Evolutionary conservation across 345 rosid species (phyloP).

Genomic region (Sonneratia alba): DNA sequence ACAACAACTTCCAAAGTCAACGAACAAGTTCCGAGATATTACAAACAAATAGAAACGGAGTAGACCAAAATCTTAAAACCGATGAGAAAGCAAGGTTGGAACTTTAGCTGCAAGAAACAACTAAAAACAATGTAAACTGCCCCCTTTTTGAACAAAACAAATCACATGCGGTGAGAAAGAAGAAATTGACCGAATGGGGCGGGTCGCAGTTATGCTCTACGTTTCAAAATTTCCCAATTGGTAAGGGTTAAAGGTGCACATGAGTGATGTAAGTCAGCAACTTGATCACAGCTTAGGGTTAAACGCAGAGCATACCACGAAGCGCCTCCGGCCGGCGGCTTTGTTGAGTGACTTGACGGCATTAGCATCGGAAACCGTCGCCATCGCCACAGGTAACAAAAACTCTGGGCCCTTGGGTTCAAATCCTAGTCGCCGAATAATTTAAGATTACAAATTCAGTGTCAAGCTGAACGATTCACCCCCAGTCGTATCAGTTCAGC

Average conservation of each 20-base stretch:
- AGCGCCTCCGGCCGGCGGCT: conserved; percentile 59
- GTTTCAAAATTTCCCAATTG: neutral
- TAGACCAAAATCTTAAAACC: neutral
- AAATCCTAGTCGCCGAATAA: too few species aligned
- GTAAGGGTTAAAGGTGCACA: neutral
- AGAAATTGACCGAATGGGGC: too few species aligned
- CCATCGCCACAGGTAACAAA: conserved; percentile 17
- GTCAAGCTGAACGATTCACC: too few species aligned
- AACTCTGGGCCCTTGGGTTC: too few species aligned
- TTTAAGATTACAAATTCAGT: too few species aligned
- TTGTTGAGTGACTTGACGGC: conserved; percentile 85
- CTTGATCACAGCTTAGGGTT: neutral
- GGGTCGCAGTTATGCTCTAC: neutral
- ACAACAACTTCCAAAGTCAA: conserved; percentile 5
- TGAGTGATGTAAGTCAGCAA: neutral
- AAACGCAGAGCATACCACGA: conserved; percentile 36
- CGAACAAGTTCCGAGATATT: neutral
- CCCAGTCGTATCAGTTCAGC: too few species aligned
- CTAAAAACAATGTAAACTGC: neutral
- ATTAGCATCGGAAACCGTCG: conserved; percentile 46
- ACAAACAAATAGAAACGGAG: neutral
- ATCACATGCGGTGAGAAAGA: neutral
- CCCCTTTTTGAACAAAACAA: too few species aligned
- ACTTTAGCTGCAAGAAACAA: neutral
- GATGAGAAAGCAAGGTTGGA: neutral